Conservation (phyloP, 768 basidiomycete species). For the Lentinula aciculospora region DNA sequence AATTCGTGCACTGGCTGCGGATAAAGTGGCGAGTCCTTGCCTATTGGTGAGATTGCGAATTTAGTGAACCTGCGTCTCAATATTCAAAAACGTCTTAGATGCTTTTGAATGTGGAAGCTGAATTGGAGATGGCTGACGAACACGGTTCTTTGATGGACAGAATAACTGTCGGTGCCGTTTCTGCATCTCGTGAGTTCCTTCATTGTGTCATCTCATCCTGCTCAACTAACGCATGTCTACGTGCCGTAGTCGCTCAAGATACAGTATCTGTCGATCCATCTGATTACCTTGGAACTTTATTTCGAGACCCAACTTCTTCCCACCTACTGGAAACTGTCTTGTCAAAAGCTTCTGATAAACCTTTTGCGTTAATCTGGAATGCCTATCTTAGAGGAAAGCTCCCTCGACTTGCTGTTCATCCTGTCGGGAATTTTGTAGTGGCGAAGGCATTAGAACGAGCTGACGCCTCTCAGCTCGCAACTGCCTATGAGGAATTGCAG, state of each 20-base stretch:
- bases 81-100: slow-evolving; percentile 41
- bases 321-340: slow-evolving; percentile 86
- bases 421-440: slow-evolving; percentile 92
- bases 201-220: background rate
- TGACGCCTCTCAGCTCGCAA: slow-evolving; percentile 46
- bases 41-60: slow-evolving; percentile 47
- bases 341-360: slow-evolving; percentile 46
- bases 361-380: slow-evolving; percentile 69
- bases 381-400: slow-evolving; percentile 76
- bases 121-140: slow-evolving; percentile 50
- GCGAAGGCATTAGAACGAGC: slow-evolving; percentile 70
- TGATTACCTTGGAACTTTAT: slow-evolving; percentile 76
- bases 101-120: slow-evolving; percentile 77
- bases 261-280: slow-evolving; percentile 42
- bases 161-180: slow-evolving; percentile 71
- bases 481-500: slow-evolving; percentile 55
- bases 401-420: slow-evolving; percentile 70
- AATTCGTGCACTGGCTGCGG: slow-evolving; percentile 68
- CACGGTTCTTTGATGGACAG: slow-evolving; percentile 77
- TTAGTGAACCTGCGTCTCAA: background rate
- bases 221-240: slow-evolving; percentile 1
- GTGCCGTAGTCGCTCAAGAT: slow-evolving; percentile 32
- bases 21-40: slow-evolving; percentile 72
- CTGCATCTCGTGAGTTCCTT: slow-evolving; percentile 48
- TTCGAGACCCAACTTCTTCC: slow-evolving; percentile 84